Conservation (phyloP, 2,329 filamentous ascomycete genomes). For the Arthrobotrys entomopaga region DNA sequence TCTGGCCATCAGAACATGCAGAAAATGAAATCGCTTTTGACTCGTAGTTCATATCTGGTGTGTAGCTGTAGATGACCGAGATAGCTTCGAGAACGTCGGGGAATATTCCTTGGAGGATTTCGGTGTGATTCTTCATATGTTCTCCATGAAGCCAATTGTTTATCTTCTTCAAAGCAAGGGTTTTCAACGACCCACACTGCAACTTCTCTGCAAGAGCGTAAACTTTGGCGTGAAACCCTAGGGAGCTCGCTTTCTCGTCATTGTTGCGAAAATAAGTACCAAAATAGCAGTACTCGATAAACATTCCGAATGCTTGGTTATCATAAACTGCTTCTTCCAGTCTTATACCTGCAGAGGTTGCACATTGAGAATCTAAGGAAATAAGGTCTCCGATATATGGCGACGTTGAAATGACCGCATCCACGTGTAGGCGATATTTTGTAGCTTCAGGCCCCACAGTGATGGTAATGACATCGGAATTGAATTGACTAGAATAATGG, state of each 20-base stretch:
- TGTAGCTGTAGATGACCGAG: constrained; percentile 12
- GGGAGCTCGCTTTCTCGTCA: background rate
- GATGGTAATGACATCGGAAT: too few species aligned
- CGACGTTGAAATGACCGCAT: too few species aligned
- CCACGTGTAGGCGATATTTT: too few species aligned
- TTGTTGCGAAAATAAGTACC: constrained; percentile 5
- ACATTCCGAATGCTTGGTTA: constrained; percentile 19
- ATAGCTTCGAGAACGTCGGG: constrained; percentile 10
- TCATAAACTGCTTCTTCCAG: constrained; percentile 7
- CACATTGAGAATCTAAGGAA: too few species aligned
- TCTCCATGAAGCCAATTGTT: constrained; percentile 16
- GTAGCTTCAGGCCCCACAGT: too few species aligned
- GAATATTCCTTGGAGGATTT: background rate
- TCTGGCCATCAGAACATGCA: background rate
- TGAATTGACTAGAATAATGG: too few species aligned
- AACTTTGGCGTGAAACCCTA: constrained; percentile 23
- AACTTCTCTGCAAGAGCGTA: constrained; percentile 23
- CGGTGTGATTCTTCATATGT: background rate
- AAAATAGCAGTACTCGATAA: constrained; percentile 41
- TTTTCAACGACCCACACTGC: constrained; percentile 8
- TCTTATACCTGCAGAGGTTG: background rate
- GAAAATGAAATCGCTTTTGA: background rate
- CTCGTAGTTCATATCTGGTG: constrained; percentile 9
- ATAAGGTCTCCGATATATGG: too few species aligned
- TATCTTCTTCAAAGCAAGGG: constrained; percentile 8